Conservation (phyloP, 192 early-diverging fungal species). For the Coemansia sp. region DNA sequence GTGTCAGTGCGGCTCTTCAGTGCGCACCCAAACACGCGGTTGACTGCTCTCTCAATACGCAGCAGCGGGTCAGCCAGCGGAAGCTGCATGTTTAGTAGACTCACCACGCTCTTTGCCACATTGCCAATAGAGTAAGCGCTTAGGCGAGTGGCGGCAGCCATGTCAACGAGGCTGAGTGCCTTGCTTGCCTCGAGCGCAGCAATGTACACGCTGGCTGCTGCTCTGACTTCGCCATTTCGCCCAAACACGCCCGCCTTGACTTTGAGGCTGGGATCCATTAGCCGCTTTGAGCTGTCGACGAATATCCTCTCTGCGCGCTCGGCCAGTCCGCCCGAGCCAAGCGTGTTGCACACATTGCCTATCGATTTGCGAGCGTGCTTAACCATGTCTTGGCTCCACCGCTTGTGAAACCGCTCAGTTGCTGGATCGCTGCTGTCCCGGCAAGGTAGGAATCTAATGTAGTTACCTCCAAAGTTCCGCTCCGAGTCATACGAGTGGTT, state of each 20-base stretch:
- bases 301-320: constrained; percentile 33
- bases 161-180: constrained; percentile 18
- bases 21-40: constrained; percentile 25
- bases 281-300: constrained; percentile 3
- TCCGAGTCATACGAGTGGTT: constrained; percentile 19
- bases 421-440: constrained; percentile 9
- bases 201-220: constrained; percentile 35
- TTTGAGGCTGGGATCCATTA: constrained; percentile 4
- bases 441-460: constrained; percentile 4
- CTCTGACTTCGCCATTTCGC: not conserved
- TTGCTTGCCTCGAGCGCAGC: constrained; percentile 22
- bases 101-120: constrained; percentile 11
- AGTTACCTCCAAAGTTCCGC: not conserved
- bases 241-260: constrained; percentile 23
- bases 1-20: not conserved
- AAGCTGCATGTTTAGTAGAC: constrained; percentile 10
- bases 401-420: constrained; percentile 14
- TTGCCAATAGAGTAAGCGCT: constrained; percentile 29
- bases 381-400: constrained; percentile 26
- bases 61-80: constrained; percentile 25
- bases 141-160: constrained; percentile 13
- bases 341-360: not conserved
- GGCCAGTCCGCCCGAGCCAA: not conserved
- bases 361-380: constrained; percentile 1
- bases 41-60: constrained; percentile 23